Base-by-base conservation (phyloP, 2,329 filamentous ascomycete species). In the Diaporthe sp. region DNA sequence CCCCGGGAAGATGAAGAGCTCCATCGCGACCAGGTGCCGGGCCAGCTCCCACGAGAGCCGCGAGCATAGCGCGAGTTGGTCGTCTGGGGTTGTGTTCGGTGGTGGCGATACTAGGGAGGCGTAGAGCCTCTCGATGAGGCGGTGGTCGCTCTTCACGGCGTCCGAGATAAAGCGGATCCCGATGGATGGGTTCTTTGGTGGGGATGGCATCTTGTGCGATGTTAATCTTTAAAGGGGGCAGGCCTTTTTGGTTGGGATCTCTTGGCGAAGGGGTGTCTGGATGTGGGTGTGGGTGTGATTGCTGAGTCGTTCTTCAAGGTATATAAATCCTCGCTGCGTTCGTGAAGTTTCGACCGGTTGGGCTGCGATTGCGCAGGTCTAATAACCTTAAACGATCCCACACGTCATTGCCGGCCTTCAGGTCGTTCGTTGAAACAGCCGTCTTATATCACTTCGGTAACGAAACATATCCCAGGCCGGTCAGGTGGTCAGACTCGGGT, bases 131-230 rank as follows among this genome's bases (percentile, higher is more conserved):
- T 76, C 75, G 42, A 76, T 44, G 42, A 67, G 53, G 49, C 75
- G 75, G 51, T 76, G 75, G 72, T 76, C 72, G 58, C 67, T 55
- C 53, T 76, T 76, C 9, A 76, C 53, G 6, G 70, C 75, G 75
- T 76, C 60, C 20, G 75, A 76, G 67, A 75, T 53, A 68, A 72
- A 76, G n/a, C 75, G 75, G 31, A 76, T 70, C 20, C 75, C 75
- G 34, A 76, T 71, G 2, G 49, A 15, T 0, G 71, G 31, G 47
- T 44, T 58, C 34, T 55, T 47, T 22, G 57, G 73, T n/a, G 73
- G 57, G 4, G 49, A 34, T 20, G 67, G 53, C 72, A 71, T 44
- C 67, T 25, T 22, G 28, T 10, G 3, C 57, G 8, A 9, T 12
- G 5, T 2, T 28, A 9, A 15, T n/a, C 31, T 31, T 22, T 28